Evolutionary conservation across 225 moss, liverwort and hornwort genomes (phyloP).

Genomic region (Rhytidiadelphus loreus): DNA sequence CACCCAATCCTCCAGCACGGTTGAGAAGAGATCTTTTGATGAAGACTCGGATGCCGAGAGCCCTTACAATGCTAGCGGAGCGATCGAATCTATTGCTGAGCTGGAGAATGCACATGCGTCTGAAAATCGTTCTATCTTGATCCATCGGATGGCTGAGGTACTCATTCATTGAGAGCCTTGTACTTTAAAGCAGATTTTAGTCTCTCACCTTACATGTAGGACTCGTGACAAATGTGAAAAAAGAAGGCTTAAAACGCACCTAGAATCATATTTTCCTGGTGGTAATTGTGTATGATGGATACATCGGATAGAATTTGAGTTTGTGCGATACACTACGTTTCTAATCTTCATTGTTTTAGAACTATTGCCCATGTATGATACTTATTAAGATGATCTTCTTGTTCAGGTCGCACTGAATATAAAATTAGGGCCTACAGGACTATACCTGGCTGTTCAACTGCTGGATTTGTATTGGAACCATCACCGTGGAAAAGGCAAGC

Average conservation of each 20-base stretch:
- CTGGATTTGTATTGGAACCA: constrained; percentile 73
- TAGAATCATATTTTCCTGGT: not conserved
- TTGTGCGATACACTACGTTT: not conserved
- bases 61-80: constrained; percentile 20
- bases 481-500: constrained; percentile 54
- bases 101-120: constrained; percentile 45
- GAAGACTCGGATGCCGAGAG: constrained; percentile 49
- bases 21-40: constrained; percentile 22
- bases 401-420: constrained; percentile 56
- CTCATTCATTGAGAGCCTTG: not conserved
- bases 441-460: constrained; percentile 62
- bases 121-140: constrained; percentile 57
- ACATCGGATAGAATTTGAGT: not conserved
- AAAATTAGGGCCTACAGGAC: constrained; percentile 55
- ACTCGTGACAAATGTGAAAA: not conserved
- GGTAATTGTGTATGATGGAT: not conserved
- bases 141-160: constrained; percentile 73
- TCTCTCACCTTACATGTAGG: not conserved
- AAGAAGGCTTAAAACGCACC: not conserved
- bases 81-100: constrained; percentile 29
- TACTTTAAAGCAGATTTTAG: not conserved
- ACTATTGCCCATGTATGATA: not conserved
- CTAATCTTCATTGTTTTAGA: not conserved
- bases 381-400: not conserved
- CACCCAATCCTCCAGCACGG: constrained; percentile 35